Evolutionary conservation across 345 rosid species (phyloP).

Genomic region (Salix purpurea): DNA sequence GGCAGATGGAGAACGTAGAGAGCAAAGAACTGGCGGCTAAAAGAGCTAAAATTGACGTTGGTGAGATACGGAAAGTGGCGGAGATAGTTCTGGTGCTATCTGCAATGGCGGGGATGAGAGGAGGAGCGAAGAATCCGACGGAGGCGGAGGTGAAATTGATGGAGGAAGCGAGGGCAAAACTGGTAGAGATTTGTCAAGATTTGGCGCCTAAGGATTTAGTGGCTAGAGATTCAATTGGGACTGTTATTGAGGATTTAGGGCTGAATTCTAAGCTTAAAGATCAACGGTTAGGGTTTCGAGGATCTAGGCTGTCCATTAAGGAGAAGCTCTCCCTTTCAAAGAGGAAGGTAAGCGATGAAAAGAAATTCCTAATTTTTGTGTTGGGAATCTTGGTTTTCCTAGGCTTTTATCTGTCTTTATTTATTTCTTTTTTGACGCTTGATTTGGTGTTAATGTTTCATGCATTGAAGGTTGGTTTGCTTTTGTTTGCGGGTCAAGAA

Average conservation of each 20-base stretch:
- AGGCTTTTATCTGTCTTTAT: too few relatives aligned
- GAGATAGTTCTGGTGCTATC: conserved; percentile 83
- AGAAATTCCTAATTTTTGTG: background rate
- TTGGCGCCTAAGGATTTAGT: conserved; percentile 67
- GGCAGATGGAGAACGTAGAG: conserved; percentile 23
- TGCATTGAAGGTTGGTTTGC: too few relatives aligned
- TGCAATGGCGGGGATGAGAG: conserved; percentile 67
- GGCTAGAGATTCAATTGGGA: conserved; percentile 44
- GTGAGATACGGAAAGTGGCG: conserved; percentile 48
- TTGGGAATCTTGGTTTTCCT: too few relatives aligned
- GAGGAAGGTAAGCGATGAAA: conserved; percentile 49
- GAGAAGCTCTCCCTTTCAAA: conserved; percentile 58
- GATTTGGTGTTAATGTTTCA: too few relatives aligned
- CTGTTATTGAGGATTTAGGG: conserved; percentile 78
- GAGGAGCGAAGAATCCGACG: conserved; percentile 55
- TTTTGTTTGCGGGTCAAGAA: too few relatives aligned
- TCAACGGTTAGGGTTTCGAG: conserved; percentile 53
- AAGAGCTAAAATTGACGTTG: conserved; percentile 28
- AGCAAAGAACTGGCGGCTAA: conserved; percentile 29
- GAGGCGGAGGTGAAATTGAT: conserved; percentile 58
- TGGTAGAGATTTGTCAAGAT: conserved; percentile 50
- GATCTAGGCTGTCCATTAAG: conserved; percentile 51
- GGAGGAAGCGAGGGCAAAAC: conserved; percentile 70
- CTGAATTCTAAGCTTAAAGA: conserved; percentile 54
- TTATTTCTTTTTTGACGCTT: too few relatives aligned